phyloP scores from a whole-genome alignment of 345 rosid genomes.

The Xanthoceras sorbifolium region DNA sequence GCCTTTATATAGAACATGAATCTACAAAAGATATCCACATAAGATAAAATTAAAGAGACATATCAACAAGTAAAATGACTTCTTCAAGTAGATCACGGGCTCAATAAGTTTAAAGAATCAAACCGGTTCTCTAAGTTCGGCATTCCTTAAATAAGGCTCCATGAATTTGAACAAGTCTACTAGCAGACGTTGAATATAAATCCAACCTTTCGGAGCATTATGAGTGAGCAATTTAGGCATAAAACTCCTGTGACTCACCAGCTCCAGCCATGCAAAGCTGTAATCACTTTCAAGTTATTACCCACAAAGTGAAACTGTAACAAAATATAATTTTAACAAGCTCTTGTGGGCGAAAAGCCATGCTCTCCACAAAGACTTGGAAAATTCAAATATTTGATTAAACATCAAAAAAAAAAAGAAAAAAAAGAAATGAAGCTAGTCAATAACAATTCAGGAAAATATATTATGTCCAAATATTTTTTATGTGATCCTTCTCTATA shows the following conservation, averaged over 20 bases:
- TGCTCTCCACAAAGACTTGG: neutral
- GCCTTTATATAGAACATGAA: constrained; percentile 38
- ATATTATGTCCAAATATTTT: neutral
- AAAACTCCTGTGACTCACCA: constrained; percentile 43
- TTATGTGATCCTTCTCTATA: neutral
- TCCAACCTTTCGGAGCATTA: constrained; percentile 42
- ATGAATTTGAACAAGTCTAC: constrained; percentile 45
- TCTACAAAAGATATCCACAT: constrained; percentile 20
- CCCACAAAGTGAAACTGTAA: neutral
- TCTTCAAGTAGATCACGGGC: neutral
- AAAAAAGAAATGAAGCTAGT: neutral
- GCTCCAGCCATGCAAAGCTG: constrained; percentile 48
- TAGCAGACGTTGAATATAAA: constrained; percentile 36
- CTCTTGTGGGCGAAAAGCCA: neutral
- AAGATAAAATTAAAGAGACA: neutral
- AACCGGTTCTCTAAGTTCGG: constrained; percentile 39
- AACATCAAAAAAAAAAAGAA: neutral
- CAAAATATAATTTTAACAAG: neutral
- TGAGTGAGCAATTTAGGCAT: constrained; percentile 43
- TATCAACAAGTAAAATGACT: neutral
- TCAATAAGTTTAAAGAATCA: constrained; percentile 10
- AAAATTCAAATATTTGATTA: no score
- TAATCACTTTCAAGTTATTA: neutral
- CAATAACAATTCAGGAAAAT: neutral
- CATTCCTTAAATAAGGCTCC: constrained; percentile 44